phyloP scores from a whole-genome alignment of 1,284 basidiomycete genomes.

The Trametes sp. region DNA sequence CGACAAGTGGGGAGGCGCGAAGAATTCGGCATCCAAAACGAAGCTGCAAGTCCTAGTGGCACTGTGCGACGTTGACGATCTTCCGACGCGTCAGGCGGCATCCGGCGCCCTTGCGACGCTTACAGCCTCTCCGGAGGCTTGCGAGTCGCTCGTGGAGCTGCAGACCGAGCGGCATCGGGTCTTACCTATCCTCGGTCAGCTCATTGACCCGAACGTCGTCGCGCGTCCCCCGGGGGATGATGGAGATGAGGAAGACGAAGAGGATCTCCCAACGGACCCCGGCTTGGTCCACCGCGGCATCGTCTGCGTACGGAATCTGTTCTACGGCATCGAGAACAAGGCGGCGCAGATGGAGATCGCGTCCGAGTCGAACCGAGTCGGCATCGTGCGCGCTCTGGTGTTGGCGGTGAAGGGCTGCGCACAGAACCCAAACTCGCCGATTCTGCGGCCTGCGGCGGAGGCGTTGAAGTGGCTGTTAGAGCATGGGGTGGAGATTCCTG shows the following conservation, averaged over 20 bases:
- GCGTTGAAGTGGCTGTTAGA: slow-evolving; percentile 51
- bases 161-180: slow-evolving; percentile 67
- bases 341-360: slow-evolving; percentile 49
- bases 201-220: slow-evolving; percentile 63
- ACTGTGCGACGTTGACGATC: slow-evolving; percentile 84
- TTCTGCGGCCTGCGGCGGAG: slow-evolving; percentile 55
- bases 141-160: slow-evolving; percentile 65
- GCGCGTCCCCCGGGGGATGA: slow-evolving; percentile 42
- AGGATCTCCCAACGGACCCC: slow-evolving; percentile 48
- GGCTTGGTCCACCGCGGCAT: slow-evolving; percentile 81
- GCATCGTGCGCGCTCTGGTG: slow-evolving; percentile 58
- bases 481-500: slow-evolving; percentile 35
- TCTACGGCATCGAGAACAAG: slow-evolving; percentile 54
- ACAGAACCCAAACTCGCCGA: slow-evolving; percentile 40
- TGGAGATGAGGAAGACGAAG: slow-evolving; percentile 43
- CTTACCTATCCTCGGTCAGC: slow-evolving; percentile 65
- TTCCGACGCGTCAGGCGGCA: slow-evolving; percentile 83
- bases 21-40: slow-evolving; percentile 54
- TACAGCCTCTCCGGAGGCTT: slow-evolving; percentile 68
- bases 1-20: slow-evolving; percentile 65
- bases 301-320: slow-evolving; percentile 72
- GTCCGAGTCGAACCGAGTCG: slow-evolving; percentile 57
- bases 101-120: slow-evolving; percentile 87
- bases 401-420: slow-evolving; percentile 52
- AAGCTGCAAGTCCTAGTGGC: slow-evolving; percentile 86